phyloP scores from a whole-genome alignment of 352 stramenopile species.

The Phytopythium boreale region DNA sequence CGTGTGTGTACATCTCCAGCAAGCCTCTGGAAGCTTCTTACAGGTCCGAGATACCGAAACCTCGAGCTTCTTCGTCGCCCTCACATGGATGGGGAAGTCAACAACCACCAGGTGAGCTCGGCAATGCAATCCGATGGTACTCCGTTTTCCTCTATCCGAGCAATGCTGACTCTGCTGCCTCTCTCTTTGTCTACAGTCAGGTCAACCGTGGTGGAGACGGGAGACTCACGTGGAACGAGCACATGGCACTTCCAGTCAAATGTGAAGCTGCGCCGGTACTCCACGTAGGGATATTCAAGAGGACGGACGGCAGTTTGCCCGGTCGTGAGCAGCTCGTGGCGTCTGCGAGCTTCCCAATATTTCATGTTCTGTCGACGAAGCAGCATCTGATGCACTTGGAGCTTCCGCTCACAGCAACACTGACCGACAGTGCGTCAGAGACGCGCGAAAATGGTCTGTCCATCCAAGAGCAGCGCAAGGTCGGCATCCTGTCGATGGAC shows the following conservation, averaged over 20 bases:
- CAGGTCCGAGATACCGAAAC: not conserved
- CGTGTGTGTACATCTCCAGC: conserved; percentile 24
- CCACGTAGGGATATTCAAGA: conserved; percentile 19
- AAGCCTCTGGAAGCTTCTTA: conserved; percentile 18
- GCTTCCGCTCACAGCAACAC: conserved; percentile 21
- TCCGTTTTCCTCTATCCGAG: not conserved
- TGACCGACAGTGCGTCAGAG: not conserved
- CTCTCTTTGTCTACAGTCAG: not conserved
- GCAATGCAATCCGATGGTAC: no score
- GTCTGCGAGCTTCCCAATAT: conserved; percentile 23
- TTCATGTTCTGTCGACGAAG: conserved; percentile 15
- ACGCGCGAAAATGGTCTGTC: no score
- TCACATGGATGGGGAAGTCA: not conserved
- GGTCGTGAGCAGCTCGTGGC: conserved; percentile 8
- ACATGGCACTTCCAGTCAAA: conserved; percentile 18
- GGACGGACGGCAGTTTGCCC: not conserved
- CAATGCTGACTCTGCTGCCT: not conserved
- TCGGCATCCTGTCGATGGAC: conserved; percentile 26
- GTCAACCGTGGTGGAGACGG: not conserved
- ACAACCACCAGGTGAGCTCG: not conserved
- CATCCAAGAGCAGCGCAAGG: conserved; percentile 1
- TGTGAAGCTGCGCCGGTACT: conserved; percentile 16
- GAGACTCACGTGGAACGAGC: conserved; percentile 33
- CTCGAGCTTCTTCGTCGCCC: not conserved
- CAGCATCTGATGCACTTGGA: conserved; percentile 27